Conservation (phyloP, 371 early-diverging fungal species). For the Fennellomyces sp. region DNA sequence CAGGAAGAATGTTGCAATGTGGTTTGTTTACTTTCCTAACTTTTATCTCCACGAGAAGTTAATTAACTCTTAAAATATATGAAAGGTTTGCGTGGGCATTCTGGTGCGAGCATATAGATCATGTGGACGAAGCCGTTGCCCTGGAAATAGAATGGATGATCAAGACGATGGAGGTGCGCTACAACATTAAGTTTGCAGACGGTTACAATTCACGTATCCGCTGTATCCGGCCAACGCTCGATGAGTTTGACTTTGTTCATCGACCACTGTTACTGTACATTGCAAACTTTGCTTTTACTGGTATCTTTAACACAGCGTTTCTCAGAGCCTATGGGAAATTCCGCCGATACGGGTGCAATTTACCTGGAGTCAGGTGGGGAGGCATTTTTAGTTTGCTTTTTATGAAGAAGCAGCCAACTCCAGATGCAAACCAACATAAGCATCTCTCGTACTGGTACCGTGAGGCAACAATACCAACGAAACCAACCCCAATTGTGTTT, state of each 20-base stretch:
- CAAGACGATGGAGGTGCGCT: constrained; percentile 37
- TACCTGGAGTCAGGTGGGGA: constrained; percentile 24
- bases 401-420: background rate
- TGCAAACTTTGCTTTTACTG: constrained; percentile 32
- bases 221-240: constrained; percentile 63
- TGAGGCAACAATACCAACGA: background rate
- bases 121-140: constrained; percentile 35
- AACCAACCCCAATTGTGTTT: constrained; percentile 60
- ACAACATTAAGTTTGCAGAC: constrained; percentile 42
- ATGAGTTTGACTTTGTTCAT: constrained; percentile 63
- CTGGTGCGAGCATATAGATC: constrained; percentile 50
- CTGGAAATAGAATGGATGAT: constrained; percentile 57
- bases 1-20: constrained; percentile 50
- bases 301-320: constrained; percentile 25
- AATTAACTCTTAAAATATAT: constrained; percentile 6
- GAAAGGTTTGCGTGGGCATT: constrained; percentile 59
- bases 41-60: too few relatives aligned
- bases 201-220: constrained; percentile 56
- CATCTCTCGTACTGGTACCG: constrained; percentile 36
- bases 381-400: background rate
- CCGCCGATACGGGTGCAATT: constrained; percentile 10
- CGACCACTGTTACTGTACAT: constrained; percentile 63
- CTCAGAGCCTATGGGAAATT: constrained; percentile 28
- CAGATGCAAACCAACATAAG: background rate
- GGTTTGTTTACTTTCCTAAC: constrained; percentile 23